phyloP scores from a whole-genome alignment of 805 yeast genomes.

The Hanseniaspora hatyaiensis region DNA sequence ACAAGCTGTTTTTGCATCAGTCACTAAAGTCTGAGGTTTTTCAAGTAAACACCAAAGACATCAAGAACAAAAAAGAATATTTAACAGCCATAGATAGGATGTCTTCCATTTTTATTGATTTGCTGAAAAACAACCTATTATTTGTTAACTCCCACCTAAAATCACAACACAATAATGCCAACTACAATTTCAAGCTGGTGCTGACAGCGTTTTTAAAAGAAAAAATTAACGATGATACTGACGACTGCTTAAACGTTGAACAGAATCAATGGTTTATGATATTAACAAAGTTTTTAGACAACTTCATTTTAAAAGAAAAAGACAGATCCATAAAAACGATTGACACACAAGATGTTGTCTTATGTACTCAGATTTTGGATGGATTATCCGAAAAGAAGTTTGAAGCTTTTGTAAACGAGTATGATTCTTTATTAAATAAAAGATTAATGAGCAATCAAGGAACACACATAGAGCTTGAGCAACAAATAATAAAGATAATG shows the following conservation, averaged over 20 bases:
- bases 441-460: conserved; percentile 4
- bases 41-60: conserved; percentile 1
- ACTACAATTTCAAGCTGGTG: background rate
- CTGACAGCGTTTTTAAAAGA: background rate
- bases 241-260: background rate
- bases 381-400: background rate
- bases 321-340: too few relatives aligned
- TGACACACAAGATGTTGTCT: background rate
- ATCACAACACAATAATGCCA: background rate
- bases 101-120: background rate
- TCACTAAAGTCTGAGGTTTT: background rate
- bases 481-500: conserved; percentile 5
- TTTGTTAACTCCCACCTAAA: background rate
- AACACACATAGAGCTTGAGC: background rate
- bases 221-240: background rate
- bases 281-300: conserved; percentile 1
- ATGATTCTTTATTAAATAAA: conserved; percentile 1
- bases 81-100: background rate
- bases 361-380: conserved; percentile 1
- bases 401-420: conserved; percentile 3
- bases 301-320: background rate
- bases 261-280: conserved; percentile 8
- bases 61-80: conserved; percentile 5
- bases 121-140: background rate
- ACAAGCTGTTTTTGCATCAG: conserved; percentile 2